Evolutionary conservation across 1,139 yeast genomes (phyloP), one percentile per base, ranked within the genome.

Genomic region (Hanseniaspora gamundiae): DNA sequence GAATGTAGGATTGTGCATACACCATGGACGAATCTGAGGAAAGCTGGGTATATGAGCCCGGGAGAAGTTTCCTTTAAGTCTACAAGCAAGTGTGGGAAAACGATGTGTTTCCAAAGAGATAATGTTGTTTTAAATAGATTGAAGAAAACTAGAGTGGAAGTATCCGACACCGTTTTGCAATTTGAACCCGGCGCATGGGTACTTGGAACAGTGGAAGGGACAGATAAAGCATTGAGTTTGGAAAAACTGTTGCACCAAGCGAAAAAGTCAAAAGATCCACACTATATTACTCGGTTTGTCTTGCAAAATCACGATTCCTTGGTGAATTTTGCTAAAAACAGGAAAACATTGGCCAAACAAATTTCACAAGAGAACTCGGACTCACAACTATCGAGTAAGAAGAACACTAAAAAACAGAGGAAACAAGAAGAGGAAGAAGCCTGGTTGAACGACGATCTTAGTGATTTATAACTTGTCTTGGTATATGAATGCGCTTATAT

Each of bases 1-100:
- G 80, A 80, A 54, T 68, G 83, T 46, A 76, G 82, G 1, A 73
- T 85, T 14, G 74, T 85, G 43, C 78, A 78, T 54, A 84, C 94
- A 0, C 87, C 93, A 0, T 85, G 86, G 70, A 71, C 72, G 39
- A 85, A 85, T 57, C 66, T 85, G 45, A 71, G 73, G 42, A 80
- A 83, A 50, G 78, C 77, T 45, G 82, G 81, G 4, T 73, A 75
- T 35, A 84, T 83, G 94, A 87, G 76, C 42, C 74, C 74, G n/a
- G 95, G 94, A 4, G 86, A 87, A 40, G 94, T 84, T 4, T 75
- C 85, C 1, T 85, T 83, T 60, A 70, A 71, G 53, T 77, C 79
- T 45, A 70, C 70, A 3, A 69, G 70, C 48, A 62, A 64, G 43
- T 80, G 81, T 28, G 74, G 68, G 50, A 69, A 77, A 49, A 60